phyloP scores from a whole-genome alignment of 2,329 filamentous ascomycete species.

The Sporothrix protearum region DNA sequence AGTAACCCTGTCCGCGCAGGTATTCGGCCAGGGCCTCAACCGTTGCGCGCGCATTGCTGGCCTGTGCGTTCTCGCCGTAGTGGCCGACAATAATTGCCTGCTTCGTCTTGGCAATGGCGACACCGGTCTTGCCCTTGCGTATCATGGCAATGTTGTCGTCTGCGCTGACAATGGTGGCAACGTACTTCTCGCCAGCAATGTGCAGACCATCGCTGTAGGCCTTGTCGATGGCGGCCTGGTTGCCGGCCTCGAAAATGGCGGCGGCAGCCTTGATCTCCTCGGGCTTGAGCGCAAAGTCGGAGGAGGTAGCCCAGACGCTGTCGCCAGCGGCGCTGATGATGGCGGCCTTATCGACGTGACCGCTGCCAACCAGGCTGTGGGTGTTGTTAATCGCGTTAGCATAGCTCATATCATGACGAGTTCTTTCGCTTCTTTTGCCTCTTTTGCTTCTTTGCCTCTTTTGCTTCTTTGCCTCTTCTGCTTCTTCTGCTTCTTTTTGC shows the following conservation, averaged over 20 bases:
- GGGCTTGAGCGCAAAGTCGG: constrained; percentile 62
- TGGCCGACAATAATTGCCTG: constrained; percentile 86
- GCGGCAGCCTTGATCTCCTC: constrained; percentile 59
- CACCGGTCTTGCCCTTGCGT: constrained; percentile 64
- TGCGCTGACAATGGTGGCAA: constrained; percentile 61
- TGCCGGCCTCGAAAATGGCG: constrained; percentile 46
- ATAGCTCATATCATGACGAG: too few species aligned
- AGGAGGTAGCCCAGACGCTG: constrained; percentile 70
- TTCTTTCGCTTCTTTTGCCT: not conserved
- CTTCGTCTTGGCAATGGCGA: constrained; percentile 80
- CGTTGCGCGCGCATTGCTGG: constrained; percentile 71
- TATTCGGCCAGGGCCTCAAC: constrained; percentile 86
- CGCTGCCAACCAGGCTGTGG: constrained; percentile 71
- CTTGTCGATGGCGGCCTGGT: constrained; percentile 54
- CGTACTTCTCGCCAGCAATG: constrained; percentile 72
- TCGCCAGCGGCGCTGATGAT: constrained; percentile 79
- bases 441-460: not conserved
- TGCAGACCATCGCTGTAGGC: constrained; percentile 71
- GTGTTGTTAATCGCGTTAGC: constrained; percentile 11
- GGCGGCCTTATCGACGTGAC: constrained; percentile 77
- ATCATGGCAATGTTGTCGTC: constrained; percentile 50
- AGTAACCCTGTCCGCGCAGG: constrained; percentile 75
- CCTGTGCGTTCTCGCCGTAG: constrained; percentile 70
- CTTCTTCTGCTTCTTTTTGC: not conserved
- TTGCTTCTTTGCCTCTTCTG: not conserved